Evolutionary conservation across 768 basidiomycete species (phyloP), one percentile per base, ranked within the genome.

Genomic region (Daedaleopsis sinensis): DNA sequence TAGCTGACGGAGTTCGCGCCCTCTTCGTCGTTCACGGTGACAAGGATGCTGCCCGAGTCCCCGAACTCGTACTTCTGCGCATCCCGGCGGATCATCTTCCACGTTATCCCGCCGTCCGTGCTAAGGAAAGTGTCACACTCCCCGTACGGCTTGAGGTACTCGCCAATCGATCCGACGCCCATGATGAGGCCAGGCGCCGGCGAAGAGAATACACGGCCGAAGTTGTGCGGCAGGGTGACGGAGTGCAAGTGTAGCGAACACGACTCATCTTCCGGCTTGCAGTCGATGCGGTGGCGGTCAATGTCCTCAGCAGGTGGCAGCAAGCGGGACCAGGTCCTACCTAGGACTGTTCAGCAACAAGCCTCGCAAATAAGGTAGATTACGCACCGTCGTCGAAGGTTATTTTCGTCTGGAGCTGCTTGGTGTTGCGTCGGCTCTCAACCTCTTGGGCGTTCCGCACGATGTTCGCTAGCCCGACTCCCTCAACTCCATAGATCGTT

Each of bases 31-130:
- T 96, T 88, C 4, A 94, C 84, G 24, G 88, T 78, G 12, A 98
- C 84, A 36, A 91, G 70, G 35, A 98, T 83, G 67, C 90, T 90
- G 0, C 83, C 97, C 68, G 82, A 82, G 69, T 97, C 97, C 6
- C 97, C 97, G 72, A 98, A 96, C 76, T 98, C 96, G 69, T 98
- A 98, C 75, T 95, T 94, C 71, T 93, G 89, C 0, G 96, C 91
- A 23, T 89, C 87, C 55, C 74, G 77, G 46, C 79, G 78, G 11
- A 89, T 81, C 89, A 93, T 94, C 23, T 68, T 76, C 96, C 97
- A 99, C 6, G 85, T 84, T 15, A 94, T 66, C 1, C 97, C 97
- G 0, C 89, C 95, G 68, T 99, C 93, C 0, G 82, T 89, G 66
- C 93, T 96, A 61, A 98, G 72, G 79, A 97, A 99, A 0, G 96